Evolutionary conservation across 129 eudicot genomes (phyloP).

Genomic region (Calendula officinalis): DNA sequence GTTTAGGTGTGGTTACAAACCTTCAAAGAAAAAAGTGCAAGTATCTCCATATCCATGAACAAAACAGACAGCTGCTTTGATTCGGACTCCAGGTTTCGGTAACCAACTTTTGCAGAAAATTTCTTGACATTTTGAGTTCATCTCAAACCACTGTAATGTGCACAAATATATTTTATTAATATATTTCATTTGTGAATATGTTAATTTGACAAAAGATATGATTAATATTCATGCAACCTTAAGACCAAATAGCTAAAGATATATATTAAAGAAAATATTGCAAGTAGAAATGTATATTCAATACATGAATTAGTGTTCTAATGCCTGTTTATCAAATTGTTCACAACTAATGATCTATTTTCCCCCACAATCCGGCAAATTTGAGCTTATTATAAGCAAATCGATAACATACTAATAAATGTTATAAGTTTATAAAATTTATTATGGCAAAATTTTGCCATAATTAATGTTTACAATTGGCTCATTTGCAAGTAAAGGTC

Average conservation of each 20-base stretch:
- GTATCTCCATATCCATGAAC: constrained; percentile 99
- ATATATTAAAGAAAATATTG: not conserved
- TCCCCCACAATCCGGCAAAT: not conserved
- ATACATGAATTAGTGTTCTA: constrained; percentile 16
- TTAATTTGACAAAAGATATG: constrained; percentile 1
- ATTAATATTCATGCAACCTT: constrained; percentile 10
- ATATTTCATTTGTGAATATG: not conserved
- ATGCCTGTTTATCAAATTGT: constrained; percentile 3
- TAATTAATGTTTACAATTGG: not conserved
- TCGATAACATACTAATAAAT: constrained; percentile 2
- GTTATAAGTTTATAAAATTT: not conserved
- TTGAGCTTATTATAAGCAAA: not conserved
- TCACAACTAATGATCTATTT: constrained; percentile 1
- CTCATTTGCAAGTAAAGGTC: constrained; percentile 21
- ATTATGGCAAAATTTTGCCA: no score
- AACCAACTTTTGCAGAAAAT: constrained; percentile 93
- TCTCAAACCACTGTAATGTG: constrained; percentile 74
- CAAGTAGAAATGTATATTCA: not conserved
- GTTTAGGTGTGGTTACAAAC: constrained; percentile 39
- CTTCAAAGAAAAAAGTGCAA: constrained; percentile 98
- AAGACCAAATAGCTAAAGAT: not conserved
- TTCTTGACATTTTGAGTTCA: constrained; percentile 76
- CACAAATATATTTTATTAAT: not conserved
- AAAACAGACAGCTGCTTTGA: constrained; percentile 84
- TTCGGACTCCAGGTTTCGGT: constrained; percentile 77